Percentiles rank a stretch among this genome's conserved stretches.
Conservation (phyloP, 1,284 basidiomycete genomes). For the Porphyrellus sp. region DNA sequence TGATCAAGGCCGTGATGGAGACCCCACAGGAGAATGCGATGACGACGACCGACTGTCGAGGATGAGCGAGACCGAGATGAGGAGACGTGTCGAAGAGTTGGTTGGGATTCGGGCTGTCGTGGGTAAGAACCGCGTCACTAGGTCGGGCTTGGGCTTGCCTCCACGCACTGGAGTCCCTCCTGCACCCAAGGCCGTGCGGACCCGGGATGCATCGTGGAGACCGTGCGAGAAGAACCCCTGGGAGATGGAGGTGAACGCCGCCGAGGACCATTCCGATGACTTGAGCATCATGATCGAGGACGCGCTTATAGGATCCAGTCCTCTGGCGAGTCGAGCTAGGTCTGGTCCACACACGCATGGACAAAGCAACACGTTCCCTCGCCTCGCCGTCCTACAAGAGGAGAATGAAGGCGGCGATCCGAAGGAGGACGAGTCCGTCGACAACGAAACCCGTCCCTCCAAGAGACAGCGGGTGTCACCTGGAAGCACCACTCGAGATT, state of each 20-base stretch:
- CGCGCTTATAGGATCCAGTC: constrained; percentile 26
- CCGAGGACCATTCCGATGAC: constrained; percentile 2
- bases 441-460: constrained; percentile 15
- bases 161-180: constrained; percentile 17
- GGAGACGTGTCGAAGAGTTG: constrained; percentile 46
- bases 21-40: not conserved
- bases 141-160: constrained; percentile 15
- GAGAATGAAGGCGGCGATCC: constrained; percentile 24
- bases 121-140: constrained; percentile 26
- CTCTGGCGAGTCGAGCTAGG: constrained; percentile 25
- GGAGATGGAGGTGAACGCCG: constrained; percentile 27
- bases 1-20: not conserved
- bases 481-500: not conserved
- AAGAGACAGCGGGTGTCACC: constrained; percentile 21
- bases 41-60: constrained; percentile 22
- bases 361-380: constrained; percentile 3
- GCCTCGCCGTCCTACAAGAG: constrained; percentile 27
- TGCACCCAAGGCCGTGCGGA: constrained; percentile 29
- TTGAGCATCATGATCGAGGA: constrained; percentile 15
- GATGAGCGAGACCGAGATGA: constrained; percentile 41
- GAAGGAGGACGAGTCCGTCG: constrained; percentile 7
- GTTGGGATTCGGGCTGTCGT: constrained; percentile 45
- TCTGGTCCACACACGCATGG: constrained; percentile 7
- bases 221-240: constrained; percentile 23
- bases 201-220: constrained; percentile 20